Evolutionary conservation across 805 yeast genomes (phyloP).

Genomic region (Pichia scutulata): DNA sequence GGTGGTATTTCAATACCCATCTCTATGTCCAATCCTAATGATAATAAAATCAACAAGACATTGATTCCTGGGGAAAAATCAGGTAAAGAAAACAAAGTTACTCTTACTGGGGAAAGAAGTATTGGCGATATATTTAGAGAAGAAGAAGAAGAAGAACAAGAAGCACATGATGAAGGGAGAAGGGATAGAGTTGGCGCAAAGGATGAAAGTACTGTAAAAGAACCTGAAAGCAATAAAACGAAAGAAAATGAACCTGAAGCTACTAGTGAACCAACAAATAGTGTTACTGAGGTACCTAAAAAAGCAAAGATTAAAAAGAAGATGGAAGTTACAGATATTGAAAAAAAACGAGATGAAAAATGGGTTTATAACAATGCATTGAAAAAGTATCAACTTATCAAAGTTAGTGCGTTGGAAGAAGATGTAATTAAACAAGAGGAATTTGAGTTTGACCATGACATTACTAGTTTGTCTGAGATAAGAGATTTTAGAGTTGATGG

Average conservation of each 20-base stretch:
- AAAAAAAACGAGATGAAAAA: conserved; percentile 5
- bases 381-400: conserved; percentile 4
- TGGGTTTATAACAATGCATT: conserved; percentile 8
- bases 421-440: conserved; percentile 4
- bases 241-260: background rate
- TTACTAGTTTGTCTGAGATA: conserved; percentile 23
- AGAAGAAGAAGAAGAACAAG: background rate
- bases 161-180: background rate
- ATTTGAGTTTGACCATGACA: conserved; percentile 10
- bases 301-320: background rate
- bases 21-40: conserved; percentile 4
- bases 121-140: background rate
- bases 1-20: conserved; percentile 4
- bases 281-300: background rate
- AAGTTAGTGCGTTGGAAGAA: conserved; percentile 3
- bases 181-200: background rate
- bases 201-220: background rate
- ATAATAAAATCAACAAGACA: background rate
- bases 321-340: conserved; percentile 1
- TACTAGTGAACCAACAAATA: background rate
- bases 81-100: background rate
- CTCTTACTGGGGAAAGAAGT: background rate
- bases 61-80: background rate
- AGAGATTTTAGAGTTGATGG: conserved; percentile 30
- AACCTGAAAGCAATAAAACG: background rate